Conservation (phyloP, 2,329 filamentous ascomycete genomes). For the Botryotinia convoluta region DNA sequence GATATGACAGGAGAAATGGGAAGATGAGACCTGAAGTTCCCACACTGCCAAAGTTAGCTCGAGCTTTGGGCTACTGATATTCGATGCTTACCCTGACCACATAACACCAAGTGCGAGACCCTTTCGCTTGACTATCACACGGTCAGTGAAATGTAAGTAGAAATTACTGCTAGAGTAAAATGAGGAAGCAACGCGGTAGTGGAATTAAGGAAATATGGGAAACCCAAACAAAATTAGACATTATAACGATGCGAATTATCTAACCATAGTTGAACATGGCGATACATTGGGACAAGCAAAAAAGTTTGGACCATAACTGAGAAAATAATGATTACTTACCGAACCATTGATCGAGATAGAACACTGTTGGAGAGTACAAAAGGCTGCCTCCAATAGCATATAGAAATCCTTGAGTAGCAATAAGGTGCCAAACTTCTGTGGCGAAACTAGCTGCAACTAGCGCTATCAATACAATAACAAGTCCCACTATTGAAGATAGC, state of each 20-base stretch:
- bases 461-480: constrained; percentile 39
- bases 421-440: constrained; percentile 43
- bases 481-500: constrained; percentile 36
- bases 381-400: constrained; percentile 45
- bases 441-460: constrained; percentile 46
- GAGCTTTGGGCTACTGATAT: background rate
- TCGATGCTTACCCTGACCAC: constrained; percentile 38
- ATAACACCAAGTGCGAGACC: constrained; percentile 51
- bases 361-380: constrained; percentile 42
- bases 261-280: background rate
- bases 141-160: background rate
- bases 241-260: background rate
- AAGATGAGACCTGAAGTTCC: constrained; percentile 32
- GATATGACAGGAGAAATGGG: constrained; percentile 42
- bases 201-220: background rate
- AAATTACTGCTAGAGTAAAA: background rate
- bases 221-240: background rate
- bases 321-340: background rate
- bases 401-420: constrained; percentile 47
- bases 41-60: constrained; percentile 14
- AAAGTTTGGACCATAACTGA: background rate
- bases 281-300: background rate
- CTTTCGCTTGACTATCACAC: constrained; percentile 40
- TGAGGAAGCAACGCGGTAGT: background rate
- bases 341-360: constrained; percentile 51